A percentile compares a stretch with the other conserved stretches of the same genome.
These are phyloP conservation scores for Ammopiptanthus mongolicus DNA, from an alignment of 306 rosid species.

Conservation along the genomic window DNA sequence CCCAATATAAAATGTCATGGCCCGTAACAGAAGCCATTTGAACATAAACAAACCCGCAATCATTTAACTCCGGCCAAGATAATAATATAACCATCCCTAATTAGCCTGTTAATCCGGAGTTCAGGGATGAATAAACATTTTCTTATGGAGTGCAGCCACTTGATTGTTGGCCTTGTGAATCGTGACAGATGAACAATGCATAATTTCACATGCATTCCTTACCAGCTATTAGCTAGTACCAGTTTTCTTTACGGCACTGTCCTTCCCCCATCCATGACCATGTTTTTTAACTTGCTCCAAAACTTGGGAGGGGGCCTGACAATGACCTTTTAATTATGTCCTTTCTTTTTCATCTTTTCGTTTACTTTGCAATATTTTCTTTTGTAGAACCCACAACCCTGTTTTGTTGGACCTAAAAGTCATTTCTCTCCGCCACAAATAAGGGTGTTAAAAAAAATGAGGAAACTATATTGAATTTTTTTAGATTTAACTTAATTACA, in stretches of 20 bases:
- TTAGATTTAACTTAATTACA: too few relatives aligned
- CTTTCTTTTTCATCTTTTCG: background rate
- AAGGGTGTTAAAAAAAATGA: too few relatives aligned
- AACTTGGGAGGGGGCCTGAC: background rate
- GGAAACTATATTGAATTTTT: too few relatives aligned
- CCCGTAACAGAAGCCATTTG: background rate
- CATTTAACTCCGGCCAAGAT: background rate
- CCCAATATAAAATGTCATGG: too few relatives aligned
- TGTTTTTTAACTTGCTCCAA: background rate
- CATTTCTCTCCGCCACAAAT: background rate
- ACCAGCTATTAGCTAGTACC: background rate
- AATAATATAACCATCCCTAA: background rate
- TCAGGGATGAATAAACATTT: background rate
- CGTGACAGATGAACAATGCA: background rate
- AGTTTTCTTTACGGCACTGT: constrained; percentile 11
- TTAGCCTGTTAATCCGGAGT: background rate
- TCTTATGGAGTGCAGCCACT: constrained; percentile 1
- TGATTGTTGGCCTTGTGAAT: constrained; percentile 14
- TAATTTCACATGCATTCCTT: background rate
- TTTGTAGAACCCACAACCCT: background rate
- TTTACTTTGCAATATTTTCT: background rate
- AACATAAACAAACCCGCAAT: background rate
- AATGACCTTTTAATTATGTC: background rate
- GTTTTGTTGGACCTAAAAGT: background rate
- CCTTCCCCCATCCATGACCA: background rate